phyloP scores from a whole-genome alignment of 139 green algal species.

The Chlamydomonas schloesseri region DNA sequence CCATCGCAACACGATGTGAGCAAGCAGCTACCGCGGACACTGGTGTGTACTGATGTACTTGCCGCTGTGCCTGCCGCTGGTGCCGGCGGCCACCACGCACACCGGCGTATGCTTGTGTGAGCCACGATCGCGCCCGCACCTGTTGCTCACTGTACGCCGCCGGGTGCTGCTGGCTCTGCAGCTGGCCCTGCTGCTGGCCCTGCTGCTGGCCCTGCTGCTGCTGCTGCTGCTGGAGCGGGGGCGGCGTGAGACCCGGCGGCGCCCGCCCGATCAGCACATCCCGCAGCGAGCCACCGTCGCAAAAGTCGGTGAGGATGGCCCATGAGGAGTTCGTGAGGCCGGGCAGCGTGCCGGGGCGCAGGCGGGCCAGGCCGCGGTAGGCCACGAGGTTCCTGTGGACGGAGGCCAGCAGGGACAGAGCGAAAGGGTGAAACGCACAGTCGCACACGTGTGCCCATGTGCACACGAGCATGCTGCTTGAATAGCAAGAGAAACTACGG shows the following conservation, averaged over 20 bases:
- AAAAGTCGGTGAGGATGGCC: conserved; percentile 20
- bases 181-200: too few relatives aligned
- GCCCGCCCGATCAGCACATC: neutral
- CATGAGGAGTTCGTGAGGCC: neutral
- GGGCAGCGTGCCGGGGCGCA: neutral
- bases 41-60: too few relatives aligned
- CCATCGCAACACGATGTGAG: neutral
- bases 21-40: neutral
- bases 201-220: too few relatives aligned
- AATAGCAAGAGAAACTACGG: too few relatives aligned
- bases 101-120: neutral
- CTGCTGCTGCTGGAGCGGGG: too few relatives aligned
- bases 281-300: conserved; percentile 9
- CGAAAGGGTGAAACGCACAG: neutral
- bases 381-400: conserved; percentile 8
- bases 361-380: neutral
- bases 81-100: too few relatives aligned
- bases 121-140: neutral
- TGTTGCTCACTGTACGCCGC: neutral
- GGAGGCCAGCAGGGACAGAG: too few relatives aligned
- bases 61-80: too few relatives aligned
- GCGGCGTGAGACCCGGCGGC: too few relatives aligned
- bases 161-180: neutral
- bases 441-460: too few relatives aligned
- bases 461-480: too few relatives aligned